Conservation (phyloP, 768 basidiomycete genomes). For the Boletus coccyginus region DNA sequence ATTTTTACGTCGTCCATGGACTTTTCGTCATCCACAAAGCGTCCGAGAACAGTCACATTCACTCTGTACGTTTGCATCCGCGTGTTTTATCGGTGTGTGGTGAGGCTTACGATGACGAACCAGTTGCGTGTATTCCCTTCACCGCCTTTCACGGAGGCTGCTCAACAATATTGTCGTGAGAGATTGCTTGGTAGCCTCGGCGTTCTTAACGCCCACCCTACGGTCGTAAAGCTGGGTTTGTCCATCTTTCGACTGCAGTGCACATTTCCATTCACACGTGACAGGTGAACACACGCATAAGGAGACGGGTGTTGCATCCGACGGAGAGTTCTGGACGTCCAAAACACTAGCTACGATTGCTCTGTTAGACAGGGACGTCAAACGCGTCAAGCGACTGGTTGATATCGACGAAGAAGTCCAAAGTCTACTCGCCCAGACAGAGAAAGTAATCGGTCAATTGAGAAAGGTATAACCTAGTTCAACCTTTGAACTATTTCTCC, state of each 20-base stretch:
- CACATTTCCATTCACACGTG: neutral
- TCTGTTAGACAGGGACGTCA: slow-evolving; percentile 59
- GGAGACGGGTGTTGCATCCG: slow-evolving; percentile 57
- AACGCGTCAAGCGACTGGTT: slow-evolving; percentile 56
- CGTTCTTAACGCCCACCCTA: slow-evolving; percentile 62
- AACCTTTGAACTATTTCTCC: neutral
- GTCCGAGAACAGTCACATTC: slow-evolving; percentile 58
- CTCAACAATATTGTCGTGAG: slow-evolving; percentile 63
- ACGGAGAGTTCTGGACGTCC: slow-evolving; percentile 79
- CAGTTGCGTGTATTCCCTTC: slow-evolving; percentile 58
- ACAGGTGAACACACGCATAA: slow-evolving; percentile 50
- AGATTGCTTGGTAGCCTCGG: slow-evolving; percentile 73
- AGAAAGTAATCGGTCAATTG: slow-evolving; percentile 41
- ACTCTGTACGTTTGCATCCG: slow-evolving; percentile 48
- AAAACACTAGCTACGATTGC: slow-evolving; percentile 58
- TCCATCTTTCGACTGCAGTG: neutral
- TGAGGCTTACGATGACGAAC: neutral
- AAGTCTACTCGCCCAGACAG: slow-evolving; percentile 44
- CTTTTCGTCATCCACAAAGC: slow-evolving; percentile 76
- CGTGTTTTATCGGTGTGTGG: neutral
- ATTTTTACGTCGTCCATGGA: slow-evolving; percentile 82
- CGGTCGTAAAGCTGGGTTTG: slow-evolving; percentile 52
- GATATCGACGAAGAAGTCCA: slow-evolving; percentile 56
- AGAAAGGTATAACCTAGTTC: slow-evolving; percentile 37
- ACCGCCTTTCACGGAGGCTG: slow-evolving; percentile 70